These are phyloP conservation scores for Aspergillus fijiensis DNA, from an alignment of 2,329 filamentous ascomycete species.

Conservation along the genomic window DNA sequence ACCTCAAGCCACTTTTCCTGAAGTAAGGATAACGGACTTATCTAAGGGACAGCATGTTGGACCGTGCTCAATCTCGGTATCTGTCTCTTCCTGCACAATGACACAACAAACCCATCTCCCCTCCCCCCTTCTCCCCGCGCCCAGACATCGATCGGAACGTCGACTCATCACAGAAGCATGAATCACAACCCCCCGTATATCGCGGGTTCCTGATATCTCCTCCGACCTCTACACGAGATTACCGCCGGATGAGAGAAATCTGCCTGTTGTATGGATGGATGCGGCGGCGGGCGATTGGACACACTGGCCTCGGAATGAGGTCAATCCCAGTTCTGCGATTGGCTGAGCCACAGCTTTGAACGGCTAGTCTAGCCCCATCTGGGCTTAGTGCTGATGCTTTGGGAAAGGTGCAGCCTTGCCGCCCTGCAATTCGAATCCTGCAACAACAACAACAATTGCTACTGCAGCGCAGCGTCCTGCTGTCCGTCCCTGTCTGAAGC, in stretches of 20 bases:
- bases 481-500: not conserved
- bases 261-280: not conserved
- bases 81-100: not conserved
- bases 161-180: not conserved
- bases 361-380: not conserved
- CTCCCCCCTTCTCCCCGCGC: too few species aligned
- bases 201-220: not conserved
- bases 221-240: conserved; percentile 2
- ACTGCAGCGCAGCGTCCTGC: not conserved
- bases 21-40: not conserved
- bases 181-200: not conserved
- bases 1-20: not conserved
- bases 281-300: not conserved
- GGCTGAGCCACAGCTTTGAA: not conserved
- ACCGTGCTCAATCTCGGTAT: not conserved
- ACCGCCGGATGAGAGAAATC: not conserved
- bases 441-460: not conserved
- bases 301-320: conserved; percentile 4
- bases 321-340: conserved; percentile 6
- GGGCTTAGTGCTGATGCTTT: not conserved
- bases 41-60: not conserved
- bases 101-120: not conserved
- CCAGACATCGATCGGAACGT: not conserved
- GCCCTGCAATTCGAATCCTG: not conserved
- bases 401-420: conserved; percentile 3